Evolutionary conservation across 768 basidiomycete species (phyloP).

Genomic region (Suillus variegatus): DNA sequence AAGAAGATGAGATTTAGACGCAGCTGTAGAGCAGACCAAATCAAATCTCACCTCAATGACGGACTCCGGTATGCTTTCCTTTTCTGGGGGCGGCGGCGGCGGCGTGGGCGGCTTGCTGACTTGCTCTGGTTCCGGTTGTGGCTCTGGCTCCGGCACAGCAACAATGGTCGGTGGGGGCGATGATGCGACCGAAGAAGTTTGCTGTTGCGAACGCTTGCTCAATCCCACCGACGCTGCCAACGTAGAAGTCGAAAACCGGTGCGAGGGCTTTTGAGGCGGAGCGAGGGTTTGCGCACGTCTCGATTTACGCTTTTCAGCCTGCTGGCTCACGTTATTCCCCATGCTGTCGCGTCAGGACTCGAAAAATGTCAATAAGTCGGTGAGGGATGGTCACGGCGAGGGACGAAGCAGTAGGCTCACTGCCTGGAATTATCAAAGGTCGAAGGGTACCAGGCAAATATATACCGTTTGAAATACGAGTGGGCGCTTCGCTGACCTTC

Average conservation of each 20-base stretch:
- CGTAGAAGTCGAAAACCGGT: slow-evolving; percentile 17
- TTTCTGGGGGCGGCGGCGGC: slow-evolving; percentile 14
- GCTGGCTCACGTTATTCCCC: slow-evolving; percentile 30
- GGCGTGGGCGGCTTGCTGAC: slow-evolving; percentile 9
- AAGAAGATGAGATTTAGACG: slow-evolving; percentile 7
- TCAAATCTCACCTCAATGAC: slow-evolving; percentile 18
- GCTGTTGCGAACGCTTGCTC: slow-evolving; percentile 31
- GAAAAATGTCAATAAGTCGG: neutral
- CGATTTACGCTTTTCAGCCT: slow-evolving; percentile 21
- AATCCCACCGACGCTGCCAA: slow-evolving; percentile 18
- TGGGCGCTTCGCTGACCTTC: slow-evolving; percentile 4
- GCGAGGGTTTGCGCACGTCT: slow-evolving; percentile 27
- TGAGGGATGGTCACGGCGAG: slow-evolving; percentile 5
- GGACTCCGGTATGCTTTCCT: slow-evolving; percentile 30
- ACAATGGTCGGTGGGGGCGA: slow-evolving; percentile 10
- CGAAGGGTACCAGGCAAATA: neutral
- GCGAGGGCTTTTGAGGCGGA: slow-evolving; percentile 27
- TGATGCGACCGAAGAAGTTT: slow-evolving; percentile 14
- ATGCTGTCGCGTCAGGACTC: slow-evolving; percentile 14
- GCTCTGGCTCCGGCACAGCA: slow-evolving; percentile 16
- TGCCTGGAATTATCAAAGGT: slow-evolving; percentile 1
- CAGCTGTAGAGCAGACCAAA: slow-evolving; percentile 13
- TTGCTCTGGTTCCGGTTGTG: slow-evolving; percentile 16
- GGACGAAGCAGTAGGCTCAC: neutral
- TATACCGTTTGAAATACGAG: neutral